Conservation (phyloP, 345 rosid genomes). For the Dipteronia dyeriana region DNA sequence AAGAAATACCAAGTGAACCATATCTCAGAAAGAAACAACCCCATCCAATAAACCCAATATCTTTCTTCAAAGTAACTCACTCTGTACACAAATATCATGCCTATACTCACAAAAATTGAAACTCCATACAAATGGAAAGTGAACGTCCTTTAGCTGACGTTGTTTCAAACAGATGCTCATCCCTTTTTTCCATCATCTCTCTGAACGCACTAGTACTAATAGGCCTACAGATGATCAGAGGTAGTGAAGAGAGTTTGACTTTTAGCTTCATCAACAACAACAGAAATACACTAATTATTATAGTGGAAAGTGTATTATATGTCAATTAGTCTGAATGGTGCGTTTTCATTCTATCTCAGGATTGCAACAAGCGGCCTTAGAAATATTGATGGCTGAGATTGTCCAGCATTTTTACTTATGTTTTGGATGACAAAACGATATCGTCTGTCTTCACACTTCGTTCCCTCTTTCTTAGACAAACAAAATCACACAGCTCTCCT, state of each 20-base stretch:
- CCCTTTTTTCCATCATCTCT: neutral
- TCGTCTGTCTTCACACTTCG: too few species aligned
- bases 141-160: slow-evolving; percentile 12
- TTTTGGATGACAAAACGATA: too few species aligned
- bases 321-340: too few species aligned
- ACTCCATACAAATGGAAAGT: neutral
- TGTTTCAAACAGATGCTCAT: slow-evolving; percentile 28
- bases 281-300: too few species aligned
- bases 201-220: neutral
- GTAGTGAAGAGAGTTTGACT: neutral
- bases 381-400: too few species aligned
- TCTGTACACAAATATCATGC: slow-evolving; percentile 21
- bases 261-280: neutral
- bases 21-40: slow-evolving; percentile 26
- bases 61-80: neutral
- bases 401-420: too few species aligned
- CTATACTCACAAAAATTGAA: slow-evolving; percentile 16
- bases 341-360: too few species aligned
- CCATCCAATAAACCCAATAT: slow-evolving; percentile 22
- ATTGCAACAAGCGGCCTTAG: too few species aligned
- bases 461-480: too few species aligned
- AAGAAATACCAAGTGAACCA: slow-evolving; percentile 25
- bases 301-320: too few species aligned
- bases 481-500: too few species aligned
- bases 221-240: neutral